These are phyloP conservation scores for Backusella tuberculispora DNA, from an alignment of 192 early-diverging fungal genomes.

Conservation along the genomic window DNA sequence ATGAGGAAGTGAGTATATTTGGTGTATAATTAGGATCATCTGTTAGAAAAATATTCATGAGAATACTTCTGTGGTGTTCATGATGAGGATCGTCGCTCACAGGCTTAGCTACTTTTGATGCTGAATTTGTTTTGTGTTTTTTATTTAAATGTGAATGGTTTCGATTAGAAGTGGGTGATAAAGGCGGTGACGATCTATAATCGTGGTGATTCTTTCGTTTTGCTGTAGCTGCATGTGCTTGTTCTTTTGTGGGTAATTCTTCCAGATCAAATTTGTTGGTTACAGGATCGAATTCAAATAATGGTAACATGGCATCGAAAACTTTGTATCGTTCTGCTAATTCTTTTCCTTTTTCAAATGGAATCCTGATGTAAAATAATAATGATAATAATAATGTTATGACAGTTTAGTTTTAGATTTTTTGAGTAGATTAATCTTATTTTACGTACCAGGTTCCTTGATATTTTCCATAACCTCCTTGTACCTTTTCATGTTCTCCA, in stretches of 20 bases:
- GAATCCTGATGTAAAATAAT: slow-evolving; percentile 65
- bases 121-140: neutral
- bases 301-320: slow-evolving; percentile 65
- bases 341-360: slow-evolving; percentile 81
- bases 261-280: slow-evolving; percentile 30
- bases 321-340: slow-evolving; percentile 84
- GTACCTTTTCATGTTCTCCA: slow-evolving; percentile 89
- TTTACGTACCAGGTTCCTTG: slow-evolving; percentile 82
- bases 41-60: slow-evolving; percentile 87
- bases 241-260: slow-evolving; percentile 52
- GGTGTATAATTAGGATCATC: slow-evolving; percentile 63
- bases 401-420: no score
- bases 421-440: neutral
- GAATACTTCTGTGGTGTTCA: slow-evolving; percentile 71
- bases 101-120: neutral
- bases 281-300: slow-evolving; percentile 82
- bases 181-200: slow-evolving; percentile 14
- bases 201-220: neutral
- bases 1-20: slow-evolving; percentile 57
- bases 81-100: slow-evolving; percentile 19
- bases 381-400: neutral
- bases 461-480: slow-evolving; percentile 95
- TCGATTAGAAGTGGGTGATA: neutral
- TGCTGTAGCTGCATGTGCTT: slow-evolving; percentile 32
- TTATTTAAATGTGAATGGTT: neutral